Conservation (phyloP, 1,284 basidiomycete genomes). For the Hypsizygus ulmarius region DNA sequence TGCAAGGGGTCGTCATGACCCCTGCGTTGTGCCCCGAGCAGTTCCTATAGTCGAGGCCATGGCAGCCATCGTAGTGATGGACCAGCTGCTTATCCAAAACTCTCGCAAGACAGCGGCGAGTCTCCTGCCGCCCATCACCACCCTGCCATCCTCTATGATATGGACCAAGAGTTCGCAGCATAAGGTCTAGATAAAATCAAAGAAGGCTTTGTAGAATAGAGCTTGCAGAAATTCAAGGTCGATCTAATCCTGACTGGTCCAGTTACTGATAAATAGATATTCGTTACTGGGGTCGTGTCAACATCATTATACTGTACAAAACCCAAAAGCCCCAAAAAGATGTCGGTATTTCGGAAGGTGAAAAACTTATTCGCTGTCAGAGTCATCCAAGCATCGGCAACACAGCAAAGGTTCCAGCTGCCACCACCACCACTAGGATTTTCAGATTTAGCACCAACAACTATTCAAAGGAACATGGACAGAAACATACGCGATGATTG, state of each 20-base stretch:
- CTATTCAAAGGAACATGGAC: background rate
- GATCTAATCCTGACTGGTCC: background rate
- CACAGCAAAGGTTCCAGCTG: conserved; percentile 59
- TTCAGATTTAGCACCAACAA: conserved; percentile 10
- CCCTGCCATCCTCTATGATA: conserved; percentile 86
- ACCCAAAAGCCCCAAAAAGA: conserved; percentile 3
- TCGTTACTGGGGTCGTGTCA: background rate
- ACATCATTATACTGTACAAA: background rate
- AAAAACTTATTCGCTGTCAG: conserved; percentile 32
- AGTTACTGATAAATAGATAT: conserved; percentile 1
- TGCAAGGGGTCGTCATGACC: conserved; percentile 92
- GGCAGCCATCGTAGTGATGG: conserved; percentile 95
- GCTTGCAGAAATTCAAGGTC: background rate
- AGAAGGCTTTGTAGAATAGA: background rate
- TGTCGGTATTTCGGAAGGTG: background rate
- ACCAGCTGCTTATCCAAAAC: conserved; percentile 86
- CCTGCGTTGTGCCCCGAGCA: conserved; percentile 96
- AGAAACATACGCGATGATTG: conserved; percentile 62
- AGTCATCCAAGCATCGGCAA: conserved; percentile 47
- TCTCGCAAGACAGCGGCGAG: conserved; percentile 64
- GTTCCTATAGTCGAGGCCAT: conserved; percentile 99
- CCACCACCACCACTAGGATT: conserved; percentile 76
- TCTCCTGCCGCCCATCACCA: conserved; percentile 71
- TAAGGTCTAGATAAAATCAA: background rate
- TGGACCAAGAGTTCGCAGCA: conserved; percentile 9